Evolutionary conservation across 345 rosid genomes (phyloP), one percentile per base, ranked within the genome.

Genomic region (Aquilaria malaccensis): DNA sequence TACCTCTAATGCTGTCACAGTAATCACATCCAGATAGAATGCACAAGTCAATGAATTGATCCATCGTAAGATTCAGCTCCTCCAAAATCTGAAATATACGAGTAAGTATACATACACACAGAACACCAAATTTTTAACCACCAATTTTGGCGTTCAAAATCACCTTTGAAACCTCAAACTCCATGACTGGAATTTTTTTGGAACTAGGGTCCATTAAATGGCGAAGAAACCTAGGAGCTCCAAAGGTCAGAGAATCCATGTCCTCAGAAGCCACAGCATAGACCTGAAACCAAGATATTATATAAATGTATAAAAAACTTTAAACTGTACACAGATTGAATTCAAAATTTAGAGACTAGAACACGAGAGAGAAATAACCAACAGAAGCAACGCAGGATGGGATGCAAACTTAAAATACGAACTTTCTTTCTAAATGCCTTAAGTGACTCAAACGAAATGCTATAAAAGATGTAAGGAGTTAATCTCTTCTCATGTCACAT

Each of bases 181-280:
- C 99, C 95, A 90, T 86, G 69, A 94, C 91, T 1, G 95, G 95
- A 56, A 83, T 56, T 77, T 94, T 94, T 85, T 90, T 84, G 41
- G 97, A 87, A 75, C 92, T 86, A 60, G 97, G 96, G 76, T 84
- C 96, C 99, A 94, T 94, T 74, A 94, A 77, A 79, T 90, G 99
- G 64, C 96, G 96, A 63, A 94, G 92, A 83, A 94, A 90, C 52
- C 77, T 90, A 52, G 96, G 77, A 76, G 97, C 95, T 62, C 99
- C 96, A 76, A 94, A 94, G 50, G 97, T 94, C 57, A 94, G 80
- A 62, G 99, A 94, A 63, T 90, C 99, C 99, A 94, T 94, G 70
- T 94, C 99, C 80, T 94, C 99, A 60, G 97, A 94, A 70, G 99
- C 99, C 63, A 94, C 99, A 30, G 84, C 99, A 70, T 94, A 94